Evolutionary conservation across 1,284 basidiomycete species (phyloP).

Genomic region (Papiliotrema laurentii): DNA sequence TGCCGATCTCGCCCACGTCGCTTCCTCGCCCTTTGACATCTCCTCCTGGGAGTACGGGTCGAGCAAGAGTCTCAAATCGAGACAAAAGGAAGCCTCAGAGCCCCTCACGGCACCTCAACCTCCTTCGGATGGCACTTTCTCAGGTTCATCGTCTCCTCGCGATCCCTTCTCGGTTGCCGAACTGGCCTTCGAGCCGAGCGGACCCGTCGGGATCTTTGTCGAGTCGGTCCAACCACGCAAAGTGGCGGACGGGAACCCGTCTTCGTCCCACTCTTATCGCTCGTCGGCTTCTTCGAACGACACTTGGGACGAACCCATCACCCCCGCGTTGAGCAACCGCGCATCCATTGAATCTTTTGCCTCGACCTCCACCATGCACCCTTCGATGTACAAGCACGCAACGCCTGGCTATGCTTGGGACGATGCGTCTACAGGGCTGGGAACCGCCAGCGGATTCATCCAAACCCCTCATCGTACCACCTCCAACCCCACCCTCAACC

Average conservation of each 20-base stretch:
- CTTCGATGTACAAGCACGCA: neutral
- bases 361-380: slow-evolving; percentile 3
- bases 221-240: slow-evolving; percentile 7
- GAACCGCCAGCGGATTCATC: slow-evolving; percentile 13
- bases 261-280: neutral
- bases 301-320: slow-evolving; percentile 21
- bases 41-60: slow-evolving; percentile 4
- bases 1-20: slow-evolving; percentile 23
- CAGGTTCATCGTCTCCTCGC: slow-evolving; percentile 13
- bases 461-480: slow-evolving; percentile 17
- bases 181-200: slow-evolving; percentile 17
- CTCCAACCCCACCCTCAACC: slow-evolving; percentile 28
- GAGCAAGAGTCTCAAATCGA: slow-evolving; percentile 8
- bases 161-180: slow-evolving; percentile 20
- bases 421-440: slow-evolving; percentile 19
- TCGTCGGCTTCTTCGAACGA: slow-evolving; percentile 9
- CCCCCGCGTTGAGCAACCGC: slow-evolving; percentile 17
- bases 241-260: slow-evolving; percentile 2
- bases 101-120: slow-evolving; percentile 1
- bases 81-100: too few species aligned
- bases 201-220: slow-evolving; percentile 28
- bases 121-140: slow-evolving; percentile 14
- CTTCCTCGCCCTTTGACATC: slow-evolving; percentile 9
- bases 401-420: slow-evolving; percentile 26
- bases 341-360: slow-evolving; percentile 18